Evolutionary conservation across 116 monocot genomes (phyloP).

Genomic region (Trichopus zeylanicus): DNA sequence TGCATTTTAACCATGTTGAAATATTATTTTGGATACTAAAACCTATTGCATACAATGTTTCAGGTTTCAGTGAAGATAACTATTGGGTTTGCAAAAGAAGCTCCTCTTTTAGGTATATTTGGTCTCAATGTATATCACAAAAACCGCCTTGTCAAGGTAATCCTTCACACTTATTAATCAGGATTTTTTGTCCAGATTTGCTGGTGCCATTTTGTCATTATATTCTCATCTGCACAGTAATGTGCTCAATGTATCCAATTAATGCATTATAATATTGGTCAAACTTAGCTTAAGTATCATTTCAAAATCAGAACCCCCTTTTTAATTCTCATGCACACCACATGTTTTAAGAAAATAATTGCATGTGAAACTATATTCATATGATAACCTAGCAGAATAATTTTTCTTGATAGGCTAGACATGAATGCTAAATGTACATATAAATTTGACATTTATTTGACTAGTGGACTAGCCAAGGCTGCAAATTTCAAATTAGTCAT

Average conservation of each 20-base stretch:
- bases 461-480: neutral
- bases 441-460: too few species aligned
- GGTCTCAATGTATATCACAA: conserved; percentile 90
- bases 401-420: too few species aligned
- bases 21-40: conserved; percentile 1
- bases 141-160: conserved; percentile 85
- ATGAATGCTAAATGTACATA: too few species aligned
- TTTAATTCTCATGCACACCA: too few species aligned
- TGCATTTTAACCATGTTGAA: too few species aligned
- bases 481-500: neutral
- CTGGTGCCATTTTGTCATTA: neutral
- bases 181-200: neutral
- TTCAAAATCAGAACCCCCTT: too few species aligned
- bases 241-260: neutral
- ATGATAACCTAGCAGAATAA: too few species aligned
- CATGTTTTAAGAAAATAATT: too few species aligned
- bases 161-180: neutral
- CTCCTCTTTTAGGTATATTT: conserved; percentile 73
- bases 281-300: too few species aligned
- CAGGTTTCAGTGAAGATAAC: conserved; percentile 45
- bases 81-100: conserved; percentile 89
- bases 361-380: too few species aligned
- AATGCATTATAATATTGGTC: neutral
- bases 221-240: neutral
- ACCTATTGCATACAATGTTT: neutral